These are phyloP conservation scores for Rosa chinensis DNA, from an alignment of 306 rosid species.

Conservation along the genomic window DNA sequence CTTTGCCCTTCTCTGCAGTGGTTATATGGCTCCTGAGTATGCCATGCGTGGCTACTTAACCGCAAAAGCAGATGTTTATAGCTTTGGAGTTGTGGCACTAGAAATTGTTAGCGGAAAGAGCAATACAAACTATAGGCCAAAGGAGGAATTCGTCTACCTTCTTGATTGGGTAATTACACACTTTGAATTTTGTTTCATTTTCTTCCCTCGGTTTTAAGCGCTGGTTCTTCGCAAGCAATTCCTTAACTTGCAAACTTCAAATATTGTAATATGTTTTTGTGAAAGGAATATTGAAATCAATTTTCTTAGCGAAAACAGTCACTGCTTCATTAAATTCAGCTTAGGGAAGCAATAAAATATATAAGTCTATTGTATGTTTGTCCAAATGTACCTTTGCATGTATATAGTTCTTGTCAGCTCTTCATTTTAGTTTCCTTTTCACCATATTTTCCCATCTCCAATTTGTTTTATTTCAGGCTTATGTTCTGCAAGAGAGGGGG, in stretches of 20 bases:
- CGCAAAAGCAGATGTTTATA: slow-evolving; percentile 80
- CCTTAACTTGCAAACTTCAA: neutral
- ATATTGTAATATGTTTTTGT: neutral
- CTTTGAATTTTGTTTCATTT: slow-evolving; percentile 18
- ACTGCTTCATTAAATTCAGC: neutral
- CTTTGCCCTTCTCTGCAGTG: slow-evolving; percentile 48
- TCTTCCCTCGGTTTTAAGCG: neutral
- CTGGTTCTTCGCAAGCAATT: neutral
- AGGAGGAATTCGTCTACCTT: slow-evolving; percentile 84
- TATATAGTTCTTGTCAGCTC: neutral
- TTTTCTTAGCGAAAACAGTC: neutral
- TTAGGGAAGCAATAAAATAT: neutral
- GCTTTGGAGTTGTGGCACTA: slow-evolving; percentile 88
- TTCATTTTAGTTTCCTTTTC: neutral
- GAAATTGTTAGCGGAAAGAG: slow-evolving; percentile 91
- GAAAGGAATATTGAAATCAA: neutral
- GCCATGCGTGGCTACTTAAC: slow-evolving; percentile 96
- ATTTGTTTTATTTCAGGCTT: slow-evolving; percentile 50
- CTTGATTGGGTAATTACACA: slow-evolving; percentile 80
- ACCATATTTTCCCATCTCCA: slow-evolving; percentile 9
- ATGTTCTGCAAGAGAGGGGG: slow-evolving; percentile 91
- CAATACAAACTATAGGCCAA: slow-evolving; percentile 85
- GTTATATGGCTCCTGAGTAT: slow-evolving; percentile 97
- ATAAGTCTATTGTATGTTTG: neutral
- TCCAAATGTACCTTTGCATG: neutral